These are phyloP conservation scores for Pseudotsuga menziesii DNA, from an alignment of 75 land plant genomes.

Conservation along the genomic window DNA sequence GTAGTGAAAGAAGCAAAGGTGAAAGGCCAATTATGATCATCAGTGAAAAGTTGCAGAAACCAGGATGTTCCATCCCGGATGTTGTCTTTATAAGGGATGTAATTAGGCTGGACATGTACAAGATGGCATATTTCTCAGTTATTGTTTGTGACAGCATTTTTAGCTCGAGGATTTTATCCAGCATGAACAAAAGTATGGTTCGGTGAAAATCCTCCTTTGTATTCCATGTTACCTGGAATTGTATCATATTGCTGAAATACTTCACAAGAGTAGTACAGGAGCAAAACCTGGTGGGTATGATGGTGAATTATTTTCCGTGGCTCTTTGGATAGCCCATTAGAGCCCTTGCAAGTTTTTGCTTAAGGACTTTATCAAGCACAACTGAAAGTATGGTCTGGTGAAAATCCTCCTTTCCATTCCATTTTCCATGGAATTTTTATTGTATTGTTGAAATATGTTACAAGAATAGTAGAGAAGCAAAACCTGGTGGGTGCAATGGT, in stretches of 20 bases:
- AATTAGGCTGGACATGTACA: not conserved
- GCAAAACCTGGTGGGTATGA: not conserved
- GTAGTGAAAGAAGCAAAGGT: conserved; percentile 11
- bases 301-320: not conserved
- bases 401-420: conserved; percentile 2
- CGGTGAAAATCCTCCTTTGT: not conserved
- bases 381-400: not conserved
- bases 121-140: not conserved
- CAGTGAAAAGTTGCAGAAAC: not conserved
- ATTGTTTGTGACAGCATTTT: not conserved
- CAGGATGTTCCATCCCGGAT: not conserved
- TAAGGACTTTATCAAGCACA: not conserved
- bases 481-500: not conserved
- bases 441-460: not conserved
- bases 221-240: not conserved
- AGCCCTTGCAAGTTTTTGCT: not conserved
- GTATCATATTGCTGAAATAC: not conserved
- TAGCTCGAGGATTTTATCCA: not conserved
- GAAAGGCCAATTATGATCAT: not conserved
- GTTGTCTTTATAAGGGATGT: not conserved
- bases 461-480: not conserved
- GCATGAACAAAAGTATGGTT: not conserved
- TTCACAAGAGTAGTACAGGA: not conserved
- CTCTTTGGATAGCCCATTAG: not conserved
- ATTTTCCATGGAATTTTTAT: too few relatives aligned